Evolutionary conservation across 345 rosid genomes (phyloP), one percentile per base, ranked within the genome.

Genomic region (Schrenkiella parvula): DNA sequence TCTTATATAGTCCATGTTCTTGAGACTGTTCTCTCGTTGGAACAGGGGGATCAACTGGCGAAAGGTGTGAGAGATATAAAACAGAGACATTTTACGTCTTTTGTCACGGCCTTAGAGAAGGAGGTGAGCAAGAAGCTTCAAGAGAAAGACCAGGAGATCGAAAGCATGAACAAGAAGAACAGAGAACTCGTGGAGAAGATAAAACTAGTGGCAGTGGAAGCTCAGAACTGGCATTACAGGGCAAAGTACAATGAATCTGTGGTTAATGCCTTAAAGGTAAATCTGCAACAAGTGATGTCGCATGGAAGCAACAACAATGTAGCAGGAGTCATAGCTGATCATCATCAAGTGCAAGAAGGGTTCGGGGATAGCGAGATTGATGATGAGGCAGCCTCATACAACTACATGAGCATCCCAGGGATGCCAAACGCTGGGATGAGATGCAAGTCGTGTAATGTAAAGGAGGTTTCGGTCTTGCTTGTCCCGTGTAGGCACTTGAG

Each of bases 401-500:
- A 81, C 15, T 82, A 82, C 72, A 79, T 85, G 9, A 84, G 72
- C 80, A 80, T 69, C 71, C 73, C 78, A 68, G 71, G 69, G 42
- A 32, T 81, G 56, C 44, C 81, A 1, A 71, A 58, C 4, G 75
- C 43, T 75, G 80, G 59, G 22, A 68, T 84, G 85, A 74, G 70
- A 42, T 92, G 98, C 81, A 81, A 81, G 75, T 86, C 83, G 19
- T 92, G 98, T 83, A 88, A 83, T 35, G 63, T 52, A 14, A 85
- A 73, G 80, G 96, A 89, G 71, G 91, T 84, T 15, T 81, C 87
- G 21, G 63, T 92, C 22, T 81, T 92, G 80, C 79, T 92, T 67
- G 81, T 87, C 79, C 98, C 95, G 26, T 92, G 98, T 73, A 88
- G 92, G 83, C 98, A 92, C 64, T 78, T 92, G 50, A 89, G 98